phyloP scores from a whole-genome alignment of 2,329 filamentous ascomycete species.

The Thielaviopsis musarum region DNA sequence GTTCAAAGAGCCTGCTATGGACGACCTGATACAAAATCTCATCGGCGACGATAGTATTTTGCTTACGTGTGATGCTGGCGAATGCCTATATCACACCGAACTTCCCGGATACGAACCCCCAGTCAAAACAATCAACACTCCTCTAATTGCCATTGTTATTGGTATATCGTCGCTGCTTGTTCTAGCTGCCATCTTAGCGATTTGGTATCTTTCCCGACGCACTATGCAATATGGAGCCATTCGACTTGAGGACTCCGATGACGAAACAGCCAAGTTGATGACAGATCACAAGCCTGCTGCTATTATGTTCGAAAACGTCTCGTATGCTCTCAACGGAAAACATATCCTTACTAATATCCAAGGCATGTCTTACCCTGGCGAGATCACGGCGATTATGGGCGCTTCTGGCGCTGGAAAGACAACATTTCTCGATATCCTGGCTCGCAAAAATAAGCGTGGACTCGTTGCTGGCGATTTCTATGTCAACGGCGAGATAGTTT shows the following conservation, averaged over 20 bases:
- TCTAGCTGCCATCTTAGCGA: constrained; percentile 63
- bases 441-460: constrained; percentile 91
- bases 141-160: constrained; percentile 86
- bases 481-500: constrained; percentile 83
- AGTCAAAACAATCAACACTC: constrained; percentile 91
- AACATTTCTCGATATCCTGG: constrained; percentile 88
- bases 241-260: constrained; percentile 74
- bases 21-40: constrained; percentile 69
- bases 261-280: constrained; percentile 74
- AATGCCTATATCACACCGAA: constrained; percentile 85
- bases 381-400: constrained; percentile 94
- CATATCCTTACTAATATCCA: constrained; percentile 65
- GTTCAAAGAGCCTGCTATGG: constrained; percentile 86
- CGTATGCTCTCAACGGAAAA: constrained; percentile 75
- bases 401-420: constrained; percentile 96
- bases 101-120: constrained; percentile 80
- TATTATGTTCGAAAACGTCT: constrained; percentile 74
- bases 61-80: constrained; percentile 66
- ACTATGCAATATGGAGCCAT: constrained; percentile 55
- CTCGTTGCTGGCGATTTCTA: constrained; percentile 64
- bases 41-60: constrained; percentile 88
- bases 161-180: constrained; percentile 73
- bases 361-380: constrained; percentile 83
- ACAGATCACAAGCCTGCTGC: constrained; percentile 81
- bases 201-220: constrained; percentile 79